phyloP scores from a whole-genome alignment of 495 filamentous ascomycete species.

The Mytilinidion resinicola region DNA sequence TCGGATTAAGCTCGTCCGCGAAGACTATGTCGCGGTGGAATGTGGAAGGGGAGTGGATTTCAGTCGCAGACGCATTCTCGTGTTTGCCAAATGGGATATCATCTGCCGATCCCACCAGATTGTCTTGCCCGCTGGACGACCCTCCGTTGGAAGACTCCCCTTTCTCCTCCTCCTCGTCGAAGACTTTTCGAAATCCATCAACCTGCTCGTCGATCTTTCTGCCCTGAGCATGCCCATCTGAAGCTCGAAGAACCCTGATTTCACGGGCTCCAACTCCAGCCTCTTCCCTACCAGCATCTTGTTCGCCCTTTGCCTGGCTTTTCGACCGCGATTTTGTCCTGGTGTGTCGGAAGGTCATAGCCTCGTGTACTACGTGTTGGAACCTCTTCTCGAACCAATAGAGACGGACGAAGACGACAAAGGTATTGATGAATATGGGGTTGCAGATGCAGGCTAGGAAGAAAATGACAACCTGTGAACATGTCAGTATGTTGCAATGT shows the following conservation, averaged over 20 bases:
- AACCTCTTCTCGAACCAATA: conserved; percentile 99
- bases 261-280: conserved; percentile 61
- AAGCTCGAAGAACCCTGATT: conserved; percentile 67
- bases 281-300: conserved; percentile 49
- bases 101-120: neutral
- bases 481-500: neutral
- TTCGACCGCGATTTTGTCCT: conserved; percentile 54
- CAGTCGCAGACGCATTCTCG: neutral
- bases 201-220: conserved; percentile 40
- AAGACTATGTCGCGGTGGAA: conserved; percentile 53
- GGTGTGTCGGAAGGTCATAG: conserved; percentile 47
- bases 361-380: conserved; percentile 63
- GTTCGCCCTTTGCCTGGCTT: conserved; percentile 39
- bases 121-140: neutral
- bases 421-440: conserved; percentile 83
- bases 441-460: conserved; percentile 56
- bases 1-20: conserved; percentile 50
- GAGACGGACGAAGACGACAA: conserved; percentile 81
- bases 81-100: neutral
- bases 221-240: conserved; percentile 37
- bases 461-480: conserved; percentile 39
- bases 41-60: neutral
- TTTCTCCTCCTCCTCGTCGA: conserved; percentile 9
- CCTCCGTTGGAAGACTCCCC: conserved; percentile 31
- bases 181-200: neutral